Base-by-base conservation (phyloP, 2,329 filamentous ascomycete species). In the Metarhizium guizhouense region DNA sequence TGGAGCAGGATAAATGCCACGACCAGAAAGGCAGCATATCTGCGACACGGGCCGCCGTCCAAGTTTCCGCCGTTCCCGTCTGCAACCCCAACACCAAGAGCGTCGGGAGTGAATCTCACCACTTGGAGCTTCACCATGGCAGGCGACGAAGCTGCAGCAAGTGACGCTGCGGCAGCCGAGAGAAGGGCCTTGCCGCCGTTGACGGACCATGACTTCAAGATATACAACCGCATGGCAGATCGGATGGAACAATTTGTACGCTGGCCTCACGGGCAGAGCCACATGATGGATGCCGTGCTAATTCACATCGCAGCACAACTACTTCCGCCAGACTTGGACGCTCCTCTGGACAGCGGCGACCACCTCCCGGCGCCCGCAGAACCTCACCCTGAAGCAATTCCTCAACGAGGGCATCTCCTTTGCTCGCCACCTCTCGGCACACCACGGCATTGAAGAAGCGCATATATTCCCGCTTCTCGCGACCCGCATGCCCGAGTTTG, bases 371-470 rank as follows among this genome's bases (percentile, higher is more conserved):
- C 83, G 86, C 0, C 85, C 87, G 0, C 65, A 73, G 3, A 77
- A 78, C 60, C 81, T 90, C 74, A 83, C 85, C 0, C 79, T 90
- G 14, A 79, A 80, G 32, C 79, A 86, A 60, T 90, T 94, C 70
- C 73, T 95, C 61, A 69, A 76, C 61, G 74, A 79, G 30, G 88
- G 86, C 36, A 75, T 89, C n/a, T 74, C 83, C 51, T 90, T 96
- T 68, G 79, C 82, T 61, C 76, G 78, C 16, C 80, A 87, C 56
- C 82, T 96, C n/a, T 80, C 82, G 10, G 72, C 81, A 56, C 91
- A 96, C 72, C 92, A 96, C 74, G 75, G 74, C 56, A 93, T 95
- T 64, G 92, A 96, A 69, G 91, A 96, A 70, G 72, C 76, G 34
- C 82, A 90, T 68, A 77, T 96, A 45, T 96, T 95, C 69, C 92